Evolutionary conservation across 176 grass and related monocot genomes (phyloP).

Genomic region (Hordeum marinum): DNA sequence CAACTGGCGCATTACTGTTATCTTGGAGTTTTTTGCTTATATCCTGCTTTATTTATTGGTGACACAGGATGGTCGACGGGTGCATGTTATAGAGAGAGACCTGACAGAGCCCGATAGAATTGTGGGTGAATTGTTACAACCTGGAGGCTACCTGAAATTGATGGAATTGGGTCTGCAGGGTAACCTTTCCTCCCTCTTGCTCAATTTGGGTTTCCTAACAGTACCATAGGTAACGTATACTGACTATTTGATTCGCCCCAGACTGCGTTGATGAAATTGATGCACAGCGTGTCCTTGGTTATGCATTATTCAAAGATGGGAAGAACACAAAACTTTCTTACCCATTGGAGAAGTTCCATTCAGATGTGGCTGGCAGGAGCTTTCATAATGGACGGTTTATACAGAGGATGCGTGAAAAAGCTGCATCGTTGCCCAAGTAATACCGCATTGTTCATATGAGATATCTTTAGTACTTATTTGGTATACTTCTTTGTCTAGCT

Average conservation of each 20-base stretch:
- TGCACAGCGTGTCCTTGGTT: conserved; percentile 86
- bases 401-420: conserved; percentile 90
- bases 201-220: background rate
- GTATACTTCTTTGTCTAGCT: background rate
- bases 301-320: conserved; percentile 91
- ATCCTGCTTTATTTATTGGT: conserved; percentile 30
- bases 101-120: conserved; percentile 93
- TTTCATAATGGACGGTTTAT: conserved; percentile 97
- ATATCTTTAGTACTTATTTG: background rate
- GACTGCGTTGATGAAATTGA: conserved; percentile 96
- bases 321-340: conserved; percentile 77
- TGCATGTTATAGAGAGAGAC: conserved; percentile 98
- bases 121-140: conserved; percentile 92
- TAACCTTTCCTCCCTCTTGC: conserved; percentile 16
- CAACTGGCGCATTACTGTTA: background rate
- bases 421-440: conserved; percentile 81
- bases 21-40: background rate
- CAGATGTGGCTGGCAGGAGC: conserved; percentile 90
- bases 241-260: conserved; percentile 28
- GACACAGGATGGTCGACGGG: conserved; percentile 66
- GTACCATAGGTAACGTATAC: background rate
- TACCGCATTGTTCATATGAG: background rate
- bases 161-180: conserved; percentile 83
- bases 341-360: conserved; percentile 86
- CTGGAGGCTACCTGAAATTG: conserved; percentile 90